A percentile compares a stretch with the other conserved stretches of the same genome.
Evolutionary conservation across 176 grass and related monocot species (phyloP).

Genomic region (Rhipidocladum racemiflorum): DNA sequence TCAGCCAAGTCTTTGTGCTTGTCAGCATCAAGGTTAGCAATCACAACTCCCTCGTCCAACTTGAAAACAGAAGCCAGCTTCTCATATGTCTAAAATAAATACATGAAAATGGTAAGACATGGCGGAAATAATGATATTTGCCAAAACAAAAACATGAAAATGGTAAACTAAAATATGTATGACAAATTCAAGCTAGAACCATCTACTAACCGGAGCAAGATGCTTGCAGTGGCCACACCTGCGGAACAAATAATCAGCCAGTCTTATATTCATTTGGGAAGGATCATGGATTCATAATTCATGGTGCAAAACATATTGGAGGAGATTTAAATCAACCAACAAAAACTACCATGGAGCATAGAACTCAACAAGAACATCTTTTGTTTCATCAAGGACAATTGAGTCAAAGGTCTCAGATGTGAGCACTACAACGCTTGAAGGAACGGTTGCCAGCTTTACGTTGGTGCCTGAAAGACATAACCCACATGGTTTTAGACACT

Average conservation of each 20-base stretch:
- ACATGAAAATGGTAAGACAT: constrained; percentile 19
- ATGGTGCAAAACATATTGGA: neutral
- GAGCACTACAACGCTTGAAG: constrained; percentile 67
- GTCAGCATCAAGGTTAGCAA: constrained; percentile 90
- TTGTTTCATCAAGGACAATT: constrained; percentile 72
- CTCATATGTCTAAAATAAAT: constrained; percentile 62
- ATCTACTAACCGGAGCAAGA: constrained; percentile 83
- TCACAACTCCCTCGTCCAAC: constrained; percentile 68
- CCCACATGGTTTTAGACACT: neutral
- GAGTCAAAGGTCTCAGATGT: constrained; percentile 60
- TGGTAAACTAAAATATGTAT: neutral
- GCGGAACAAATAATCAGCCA: constrained; percentile 4
- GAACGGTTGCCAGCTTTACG: constrained; percentile 62
- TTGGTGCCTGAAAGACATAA: constrained; percentile 63
- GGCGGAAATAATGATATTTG: neutral
- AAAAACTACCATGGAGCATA: constrained; percentile 87
- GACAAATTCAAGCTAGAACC: neutral
- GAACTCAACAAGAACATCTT: constrained; percentile 92
- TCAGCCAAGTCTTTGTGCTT: constrained; percentile 64
- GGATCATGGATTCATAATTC: constrained; percentile 9
- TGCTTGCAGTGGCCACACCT: constrained; percentile 95
- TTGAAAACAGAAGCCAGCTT: constrained; percentile 72
- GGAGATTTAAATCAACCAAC: neutral
- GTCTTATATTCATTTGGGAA: neutral
- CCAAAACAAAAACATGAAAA: neutral